Percentiles rank a stretch among this genome's conserved stretches.
These are phyloP conservation scores for Inga oerstediana DNA, from an alignment of 306 rosid species.

Conservation along the genomic window DNA sequence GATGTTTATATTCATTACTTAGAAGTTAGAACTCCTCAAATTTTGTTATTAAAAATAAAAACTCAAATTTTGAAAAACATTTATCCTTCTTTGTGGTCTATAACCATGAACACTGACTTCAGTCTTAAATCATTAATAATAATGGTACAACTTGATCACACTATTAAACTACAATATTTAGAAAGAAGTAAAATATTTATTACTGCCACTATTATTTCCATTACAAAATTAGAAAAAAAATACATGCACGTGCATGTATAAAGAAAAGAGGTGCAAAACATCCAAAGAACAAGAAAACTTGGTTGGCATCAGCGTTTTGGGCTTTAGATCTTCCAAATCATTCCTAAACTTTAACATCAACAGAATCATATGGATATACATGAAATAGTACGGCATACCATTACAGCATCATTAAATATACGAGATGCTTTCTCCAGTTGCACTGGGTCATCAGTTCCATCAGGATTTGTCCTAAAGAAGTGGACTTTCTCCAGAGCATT, in stretches of 20 bases:
- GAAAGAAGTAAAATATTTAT: neutral
- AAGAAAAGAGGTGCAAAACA: constrained; percentile 7
- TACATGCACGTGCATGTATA: neutral
- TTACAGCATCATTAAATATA: constrained; percentile 61
- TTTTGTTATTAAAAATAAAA: neutral
- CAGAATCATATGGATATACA: constrained; percentile 3
- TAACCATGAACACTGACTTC: constrained; percentile 1
- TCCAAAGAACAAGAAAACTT: constrained; percentile 8
- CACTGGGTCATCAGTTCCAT: constrained; percentile 73
- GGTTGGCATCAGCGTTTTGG: neutral
- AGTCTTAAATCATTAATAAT: constrained; percentile 2
- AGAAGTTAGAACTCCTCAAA: neutral
- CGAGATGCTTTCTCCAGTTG: constrained; percentile 76
- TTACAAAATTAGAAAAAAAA: neutral
- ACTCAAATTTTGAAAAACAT: neutral
- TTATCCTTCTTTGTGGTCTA: neutral
- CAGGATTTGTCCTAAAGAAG: constrained; percentile 60
- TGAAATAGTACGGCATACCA: constrained; percentile 49
- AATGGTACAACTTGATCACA: neutral
- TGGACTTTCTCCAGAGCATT: constrained; percentile 72
- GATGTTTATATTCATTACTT: neutral
- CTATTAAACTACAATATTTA: neutral
- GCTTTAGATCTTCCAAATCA: neutral
- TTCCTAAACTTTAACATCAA: constrained; percentile 2
- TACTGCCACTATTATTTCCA: neutral